Conservation (phyloP, 192 early-diverging fungal species). For the Rhizoclosmatium sp. region DNA sequence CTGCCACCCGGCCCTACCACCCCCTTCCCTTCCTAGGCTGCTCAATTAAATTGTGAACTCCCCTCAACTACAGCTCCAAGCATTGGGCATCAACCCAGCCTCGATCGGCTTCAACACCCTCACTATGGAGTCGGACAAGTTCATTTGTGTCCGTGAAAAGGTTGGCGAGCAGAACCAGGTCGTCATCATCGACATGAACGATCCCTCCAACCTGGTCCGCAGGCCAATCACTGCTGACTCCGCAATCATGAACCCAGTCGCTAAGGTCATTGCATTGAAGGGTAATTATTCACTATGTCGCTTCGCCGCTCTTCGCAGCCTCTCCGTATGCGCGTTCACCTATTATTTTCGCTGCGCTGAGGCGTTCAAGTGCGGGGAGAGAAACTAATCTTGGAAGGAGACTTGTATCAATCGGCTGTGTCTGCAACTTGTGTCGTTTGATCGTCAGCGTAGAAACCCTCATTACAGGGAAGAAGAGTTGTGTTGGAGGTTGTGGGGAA, state of each 20-base stretch:
- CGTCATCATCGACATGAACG: constrained; percentile 92
- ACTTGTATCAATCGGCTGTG: no score
- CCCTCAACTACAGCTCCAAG: constrained; percentile 73
- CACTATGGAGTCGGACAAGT: constrained; percentile 98
- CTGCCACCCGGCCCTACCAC: neutral
- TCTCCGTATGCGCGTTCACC: neutral
- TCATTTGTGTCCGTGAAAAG: constrained; percentile 96
- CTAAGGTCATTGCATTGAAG: constrained; percentile 96
- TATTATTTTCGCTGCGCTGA: no score
- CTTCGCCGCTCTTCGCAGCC: neutral
- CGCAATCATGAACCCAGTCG: constrained; percentile 96
- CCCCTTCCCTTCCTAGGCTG: neutral
- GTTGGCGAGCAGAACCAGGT: constrained; percentile 87
- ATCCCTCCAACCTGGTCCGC: constrained; percentile 81
- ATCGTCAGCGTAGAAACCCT: no score
- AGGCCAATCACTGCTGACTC: constrained; percentile 97
- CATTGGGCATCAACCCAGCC: constrained; percentile 87
- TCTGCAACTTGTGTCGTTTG: no score
- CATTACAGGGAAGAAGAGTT: no score
- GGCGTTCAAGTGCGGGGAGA: no score
- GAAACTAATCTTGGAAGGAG: no score
- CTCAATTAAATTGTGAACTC: neutral
- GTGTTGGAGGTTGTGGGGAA: no score
- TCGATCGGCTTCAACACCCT: constrained; percentile 97
- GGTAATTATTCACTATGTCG: constrained; percentile 53